A percentile compares a stretch with the other conserved stretches of the same genome.
Evolutionary conservation across 106 monocot species (phyloP).

Genomic region (Alisma plantagoaquatica): DNA sequence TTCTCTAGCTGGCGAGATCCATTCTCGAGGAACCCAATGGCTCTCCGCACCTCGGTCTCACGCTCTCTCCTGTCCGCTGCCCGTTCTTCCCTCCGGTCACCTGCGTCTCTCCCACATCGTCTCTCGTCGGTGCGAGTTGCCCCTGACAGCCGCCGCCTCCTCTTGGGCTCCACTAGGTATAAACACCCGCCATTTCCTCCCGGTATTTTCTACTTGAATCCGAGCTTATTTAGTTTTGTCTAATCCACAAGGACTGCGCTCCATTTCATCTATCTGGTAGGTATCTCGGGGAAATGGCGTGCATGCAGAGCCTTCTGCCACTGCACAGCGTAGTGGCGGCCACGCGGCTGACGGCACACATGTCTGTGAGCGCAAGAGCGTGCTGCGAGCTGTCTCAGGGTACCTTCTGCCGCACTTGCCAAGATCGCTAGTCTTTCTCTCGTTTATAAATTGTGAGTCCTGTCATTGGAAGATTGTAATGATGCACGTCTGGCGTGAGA

Average conservation of each 20-base stretch:
- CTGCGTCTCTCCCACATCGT: neutral
- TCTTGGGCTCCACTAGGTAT: neutral
- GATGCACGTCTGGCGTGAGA: too few species aligned
- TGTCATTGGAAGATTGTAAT: too few species aligned
- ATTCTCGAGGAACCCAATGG: too few species aligned
- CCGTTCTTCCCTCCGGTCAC: conserved; percentile 6
- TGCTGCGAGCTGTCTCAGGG: conserved; percentile 97
- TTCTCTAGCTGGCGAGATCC: too few species aligned
- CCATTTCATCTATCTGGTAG: conserved; percentile 13
- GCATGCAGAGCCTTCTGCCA: conserved; percentile 47
- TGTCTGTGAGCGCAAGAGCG: conserved; percentile 60
- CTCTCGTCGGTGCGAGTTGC: neutral
- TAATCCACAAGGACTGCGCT: too few species aligned
- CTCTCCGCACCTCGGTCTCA: conserved; percentile 6
- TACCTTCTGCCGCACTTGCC: too few species aligned
- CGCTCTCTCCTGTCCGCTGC: conserved; percentile 8
- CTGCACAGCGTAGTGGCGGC: conserved; percentile 36
- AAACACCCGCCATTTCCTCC: neutral
- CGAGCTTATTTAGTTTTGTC: neutral
- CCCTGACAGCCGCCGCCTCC: neutral
- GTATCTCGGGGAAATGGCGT: conserved; percentile 36
- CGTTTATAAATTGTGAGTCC: too few species aligned
- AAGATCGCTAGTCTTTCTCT: too few species aligned
- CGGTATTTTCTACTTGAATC: neutral
- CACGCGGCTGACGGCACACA: conserved; percentile 58